Conservation (phyloP, 495 filamentous ascomycete genomes). For the Podospora sp. region DNA sequence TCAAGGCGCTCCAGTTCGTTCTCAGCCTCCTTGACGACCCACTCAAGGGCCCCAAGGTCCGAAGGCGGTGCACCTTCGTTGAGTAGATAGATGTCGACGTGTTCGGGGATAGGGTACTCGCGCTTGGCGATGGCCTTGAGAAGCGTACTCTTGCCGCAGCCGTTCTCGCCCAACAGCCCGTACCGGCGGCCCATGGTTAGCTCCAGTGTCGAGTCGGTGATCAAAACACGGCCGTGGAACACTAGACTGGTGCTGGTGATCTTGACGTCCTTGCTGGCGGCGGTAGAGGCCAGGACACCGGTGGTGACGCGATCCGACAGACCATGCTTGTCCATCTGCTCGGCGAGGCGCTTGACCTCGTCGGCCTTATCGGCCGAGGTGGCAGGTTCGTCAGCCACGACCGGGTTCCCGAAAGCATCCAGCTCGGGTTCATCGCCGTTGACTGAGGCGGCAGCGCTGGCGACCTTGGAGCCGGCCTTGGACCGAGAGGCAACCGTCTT, state of each 20-base stretch:
- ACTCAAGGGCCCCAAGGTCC: constrained; percentile 89
- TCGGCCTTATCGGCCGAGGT: constrained; percentile 72
- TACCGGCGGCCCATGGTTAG: constrained; percentile 92
- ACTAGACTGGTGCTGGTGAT: constrained; percentile 90
- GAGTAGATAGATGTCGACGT: constrained; percentile 97
- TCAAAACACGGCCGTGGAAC: constrained; percentile 96
- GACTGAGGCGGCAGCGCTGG: constrained; percentile 64
- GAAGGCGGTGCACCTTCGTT: constrained; percentile 95
- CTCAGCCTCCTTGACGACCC: constrained; percentile 96
- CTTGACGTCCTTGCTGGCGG: constrained; percentile 89
- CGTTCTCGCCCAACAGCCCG: constrained; percentile 96
- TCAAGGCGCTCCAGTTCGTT: constrained; percentile 89
- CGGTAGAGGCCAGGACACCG: constrained; percentile 86
- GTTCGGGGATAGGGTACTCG: constrained; percentile 94
- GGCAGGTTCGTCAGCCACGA: constrained; percentile 66
- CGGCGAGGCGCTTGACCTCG: constrained; percentile 67
- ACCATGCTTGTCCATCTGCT: constrained; percentile 95
- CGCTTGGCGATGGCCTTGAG: constrained; percentile 92
- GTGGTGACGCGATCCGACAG: constrained; percentile 98
- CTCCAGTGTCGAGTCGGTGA: constrained; percentile 90
- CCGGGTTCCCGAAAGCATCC: constrained; percentile 61
- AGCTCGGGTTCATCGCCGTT: constrained; percentile 70
- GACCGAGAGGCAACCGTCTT: constrained; percentile 67
- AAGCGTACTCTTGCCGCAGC: constrained; percentile 96
- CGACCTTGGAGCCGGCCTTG: constrained; percentile 68